A percentile compares a stretch with the other conserved stretches of the same genome.
Conservation (phyloP, 2,329 filamentous ascomycete genomes). For the Calonectria pauciramosa region DNA sequence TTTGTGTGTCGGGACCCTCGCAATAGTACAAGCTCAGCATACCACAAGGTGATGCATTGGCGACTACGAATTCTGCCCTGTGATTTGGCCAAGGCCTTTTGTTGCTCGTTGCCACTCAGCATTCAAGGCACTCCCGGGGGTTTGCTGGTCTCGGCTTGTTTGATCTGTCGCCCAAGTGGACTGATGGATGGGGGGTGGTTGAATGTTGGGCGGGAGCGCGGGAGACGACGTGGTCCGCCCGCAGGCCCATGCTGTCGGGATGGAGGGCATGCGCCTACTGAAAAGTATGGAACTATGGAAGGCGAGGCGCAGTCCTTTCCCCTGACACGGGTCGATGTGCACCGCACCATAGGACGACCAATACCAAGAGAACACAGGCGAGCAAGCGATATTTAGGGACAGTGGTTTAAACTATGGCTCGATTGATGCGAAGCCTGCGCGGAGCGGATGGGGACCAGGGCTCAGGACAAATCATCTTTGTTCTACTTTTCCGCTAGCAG, state of each 20-base stretch:
- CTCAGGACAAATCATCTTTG: slow-evolving; percentile 1
- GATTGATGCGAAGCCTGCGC: slow-evolving; percentile 11
- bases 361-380: background rate
- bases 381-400: slow-evolving; percentile 25
- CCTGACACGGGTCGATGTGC: background rate
- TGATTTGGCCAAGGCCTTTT: slow-evolving; percentile 21
- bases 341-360: background rate
- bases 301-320: slow-evolving; percentile 2
- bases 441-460: slow-evolving; percentile 12
- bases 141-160: slow-evolving; percentile 32
- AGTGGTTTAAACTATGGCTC: background rate
- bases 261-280: slow-evolving; percentile 30
- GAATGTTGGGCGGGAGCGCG: slow-evolving; percentile 22
- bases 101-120: slow-evolving; percentile 25
- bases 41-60: background rate
- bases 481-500: slow-evolving; percentile 15
- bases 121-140: slow-evolving; percentile 17
- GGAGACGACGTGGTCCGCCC: slow-evolving; percentile 38
- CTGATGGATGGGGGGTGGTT: slow-evolving; percentile 30
- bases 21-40: background rate
- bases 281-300: slow-evolving; percentile 22
- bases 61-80: slow-evolving; percentile 12
- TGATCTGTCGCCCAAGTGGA: slow-evolving; percentile 36
- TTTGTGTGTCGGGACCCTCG: background rate
- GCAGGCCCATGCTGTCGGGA: slow-evolving; percentile 34